Percentiles rank a stretch among this genome's conserved stretches.
phyloP scores from a whole-genome alignment of 148 eudicot genomes.

The Selenicereus undatus region DNA sequence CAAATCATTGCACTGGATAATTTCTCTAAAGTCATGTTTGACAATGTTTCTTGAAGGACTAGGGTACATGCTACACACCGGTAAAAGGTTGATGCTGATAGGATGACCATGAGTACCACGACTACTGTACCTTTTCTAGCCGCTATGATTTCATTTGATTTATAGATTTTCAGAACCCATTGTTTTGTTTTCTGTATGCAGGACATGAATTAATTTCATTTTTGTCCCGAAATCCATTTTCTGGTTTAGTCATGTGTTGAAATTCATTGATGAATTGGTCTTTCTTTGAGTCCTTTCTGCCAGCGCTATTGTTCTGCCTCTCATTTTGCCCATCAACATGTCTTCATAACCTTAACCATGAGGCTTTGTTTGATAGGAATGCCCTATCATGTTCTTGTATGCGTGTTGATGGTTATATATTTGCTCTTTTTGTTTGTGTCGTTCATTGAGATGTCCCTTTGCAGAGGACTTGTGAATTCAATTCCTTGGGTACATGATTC shows the following conservation, averaged over 20 bases:
- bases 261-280: too few relatives aligned
- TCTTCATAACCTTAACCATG: not conserved
- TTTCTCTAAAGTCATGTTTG: not conserved
- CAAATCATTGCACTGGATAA: conserved; percentile 8
- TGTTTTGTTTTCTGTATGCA: not conserved
- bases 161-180: too few relatives aligned
- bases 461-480: not conserved
- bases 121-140: not conserved
- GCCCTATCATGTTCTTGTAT: not conserved
- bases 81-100: not conserved
- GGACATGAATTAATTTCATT: not conserved
- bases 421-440: not conserved
- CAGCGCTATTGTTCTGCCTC: too few relatives aligned
- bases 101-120: not conserved
- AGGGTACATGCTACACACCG: not conserved
- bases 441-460: not conserved
- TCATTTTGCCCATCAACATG: not conserved
- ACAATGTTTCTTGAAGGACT: not conserved
- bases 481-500: not conserved
- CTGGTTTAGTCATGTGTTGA: not conserved
- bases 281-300: too few relatives aligned
- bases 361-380: not conserved
- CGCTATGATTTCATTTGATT: not conserved
- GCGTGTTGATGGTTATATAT: conserved; percentile 2
- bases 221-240: not conserved